Evolutionary conservation across 148 eudicot genomes (phyloP), one percentile per base, ranked within the genome.

Genomic region (Bassia scoparia): DNA sequence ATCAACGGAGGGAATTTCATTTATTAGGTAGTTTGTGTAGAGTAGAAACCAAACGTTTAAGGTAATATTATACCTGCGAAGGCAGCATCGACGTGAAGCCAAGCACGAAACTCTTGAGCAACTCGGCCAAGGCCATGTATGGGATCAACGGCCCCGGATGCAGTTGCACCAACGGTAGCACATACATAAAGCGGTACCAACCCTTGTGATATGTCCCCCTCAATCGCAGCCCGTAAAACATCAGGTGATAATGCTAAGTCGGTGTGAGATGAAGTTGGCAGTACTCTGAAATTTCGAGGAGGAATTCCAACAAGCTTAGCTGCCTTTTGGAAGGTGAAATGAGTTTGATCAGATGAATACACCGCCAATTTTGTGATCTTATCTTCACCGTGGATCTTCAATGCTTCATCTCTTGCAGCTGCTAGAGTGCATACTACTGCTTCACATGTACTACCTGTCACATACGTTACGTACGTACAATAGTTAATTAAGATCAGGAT

Each of bases 271-370:
- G 71, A 53, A 0, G 84, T 79, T 2, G 66, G 52, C 3, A 87
- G 56, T 34, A 66, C 79, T 2, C 90, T 69, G 58, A 83, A 62
- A 43, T 87, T 85, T 20, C 52, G 46, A 2, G 86, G 84, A n/a
- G 76, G 67, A 41, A 87, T 83, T 0, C 88, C 88, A 0, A 78
- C 84, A 52, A 87, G 68, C 41, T 85, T 84, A 11, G 82, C 81
- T 0, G 88, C 83, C 65, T 87, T 87, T 60, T 74, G 79, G 30
- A 84, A 66, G 3, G 78, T 58, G 48, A 67, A 88, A 76, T 88
- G 92, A 0, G 89, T 84, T 38, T 88, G 87, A 26, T 88, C 85
- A 2, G 92, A 88, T 2, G 75, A 76, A 24, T 88, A 88, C 0
- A 86, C 87, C 7, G 83, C 85, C 27, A 88, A 46, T 27, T 82